Base-by-base conservation (phyloP, 129 eudicot species). In the Flaveria linearis region DNA sequence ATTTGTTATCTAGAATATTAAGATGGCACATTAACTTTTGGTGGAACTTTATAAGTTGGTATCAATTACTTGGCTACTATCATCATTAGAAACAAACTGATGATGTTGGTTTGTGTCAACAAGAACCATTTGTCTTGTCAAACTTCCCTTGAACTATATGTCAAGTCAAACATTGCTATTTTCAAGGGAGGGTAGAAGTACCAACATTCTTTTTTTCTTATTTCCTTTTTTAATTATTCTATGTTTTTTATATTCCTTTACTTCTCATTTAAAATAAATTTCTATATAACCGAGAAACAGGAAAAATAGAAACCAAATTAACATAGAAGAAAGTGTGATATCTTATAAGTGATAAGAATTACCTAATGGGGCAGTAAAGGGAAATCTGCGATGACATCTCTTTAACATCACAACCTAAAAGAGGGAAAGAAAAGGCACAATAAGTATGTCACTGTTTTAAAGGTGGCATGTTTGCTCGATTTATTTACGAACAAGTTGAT, bases 351-450 rank as follows among this genome's bases (percentile, higher is more conserved):
- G 12, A 22, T 57, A 63, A 71, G 42, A 47, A 50, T 61, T 76
- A 76, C 85, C 82, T 76, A 56, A 76, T 4, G 28, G 85, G 85
- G 51, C 82, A 76, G 50, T 76, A 28, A 39, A 82, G 81, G 47
- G 85, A 82, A 63, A 76, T 42, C 63, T 41, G 62, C 11, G 85
- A 82, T 43, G 73, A 43, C 60, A 52, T 63, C 22, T 65, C 55
- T 11, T 26, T 41, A 62, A 69, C 52, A 9, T 42, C 69, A 15
- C 78, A 62, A 62, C 71, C 85, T 82, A 70, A 55, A 50, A 63
- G 8, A n/a, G 7, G 47, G 56, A 22, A 72, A 49, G 9, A 11
- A 41, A 77, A 67, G 25, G 26, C 73, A 9, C 64, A 71, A 70
- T 9, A 71, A 49, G 1, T 33, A 56, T 63, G 43, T 61, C 7